Evolutionary conservation across 2,329 filamentous ascomycete genomes (phyloP), one percentile per base, ranked within the genome.

Genomic region (Colletotrichum tamarilloi): DNA sequence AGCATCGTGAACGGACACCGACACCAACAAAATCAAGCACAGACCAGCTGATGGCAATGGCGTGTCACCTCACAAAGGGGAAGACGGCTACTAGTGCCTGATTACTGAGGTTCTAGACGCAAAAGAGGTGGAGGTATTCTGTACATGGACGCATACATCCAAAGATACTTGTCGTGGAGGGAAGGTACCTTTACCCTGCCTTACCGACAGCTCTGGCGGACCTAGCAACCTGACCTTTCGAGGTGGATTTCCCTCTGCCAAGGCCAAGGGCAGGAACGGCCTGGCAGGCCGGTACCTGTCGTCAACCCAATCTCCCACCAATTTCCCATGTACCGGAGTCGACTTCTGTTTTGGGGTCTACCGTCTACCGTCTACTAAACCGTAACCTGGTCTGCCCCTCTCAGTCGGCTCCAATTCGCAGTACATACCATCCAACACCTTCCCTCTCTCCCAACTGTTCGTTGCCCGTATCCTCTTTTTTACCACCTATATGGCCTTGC

Each of bases 271-370:
- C 49, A n/a, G 57, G 38, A 63, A 60, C 30, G 56, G 68, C 52
- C 60, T 42, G 53, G 52, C 74, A 75, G 68, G 32, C 60, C 26
- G 53, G 57, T 75, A 75, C 73, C 35, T 75, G 22, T 69, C 55
- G 62, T 69, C 60, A 73, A 71, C 64, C 35, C 70, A 74, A 75
- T 75, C 53, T 75, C 73, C 71, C 38, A 73, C 70, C 73, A 75
- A 75, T 75, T 65, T 75, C 73, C 65, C 62, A 75, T 75, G 73
- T 75, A 74, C 73, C 73, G 73, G 73, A 73, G 70, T 35, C 70
- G 55, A 69, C 65, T 74, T 73, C 73, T 75, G 52, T 66, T 74
- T 75, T 62, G 38, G 70, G 70, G 28, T 35, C 32, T 35, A 35
- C 32, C 38, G 38, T 42, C 38, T 42, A 42, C 38, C 38, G 38